These are phyloP conservation scores for Diplodia mutila DNA, from an alignment of 2,329 filamentous ascomycete genomes.

Conservation along the genomic window DNA sequence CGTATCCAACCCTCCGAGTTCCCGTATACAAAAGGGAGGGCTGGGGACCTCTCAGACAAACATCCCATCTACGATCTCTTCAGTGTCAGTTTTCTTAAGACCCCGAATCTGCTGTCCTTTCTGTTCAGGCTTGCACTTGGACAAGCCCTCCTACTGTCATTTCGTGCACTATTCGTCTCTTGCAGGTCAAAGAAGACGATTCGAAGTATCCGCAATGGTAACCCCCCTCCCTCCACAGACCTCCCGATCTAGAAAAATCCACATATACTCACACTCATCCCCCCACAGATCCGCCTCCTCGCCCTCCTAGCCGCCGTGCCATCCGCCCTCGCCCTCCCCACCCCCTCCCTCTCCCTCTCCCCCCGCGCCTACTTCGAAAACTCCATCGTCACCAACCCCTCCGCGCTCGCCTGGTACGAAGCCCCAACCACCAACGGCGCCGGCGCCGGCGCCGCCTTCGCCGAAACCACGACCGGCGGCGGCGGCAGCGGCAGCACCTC, in stretches of 20 bases:
- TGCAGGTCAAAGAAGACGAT: neutral
- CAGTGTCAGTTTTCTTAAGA: neutral
- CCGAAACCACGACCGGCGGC: neutral
- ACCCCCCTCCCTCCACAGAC: too few relatives aligned
- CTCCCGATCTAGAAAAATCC: too few relatives aligned
- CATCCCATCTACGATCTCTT: neutral
- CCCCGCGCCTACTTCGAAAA: neutral
- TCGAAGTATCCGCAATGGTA: neutral
- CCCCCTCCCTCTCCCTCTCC: neutral
- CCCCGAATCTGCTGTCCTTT: neutral
- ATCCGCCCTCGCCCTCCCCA: neutral
- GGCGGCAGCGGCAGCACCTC: neutral
- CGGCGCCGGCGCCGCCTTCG: neutral
- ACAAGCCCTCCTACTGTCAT: neutral
- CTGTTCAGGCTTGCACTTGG: neutral
- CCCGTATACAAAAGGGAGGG: neutral
- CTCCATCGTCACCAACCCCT: neutral
- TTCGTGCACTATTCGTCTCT: neutral
- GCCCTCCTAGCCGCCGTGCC: neutral
- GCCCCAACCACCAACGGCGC: neutral
- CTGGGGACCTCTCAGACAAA: neutral
- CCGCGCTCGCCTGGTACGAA: neutral
- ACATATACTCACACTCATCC: neutral
- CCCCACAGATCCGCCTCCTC: neutral
- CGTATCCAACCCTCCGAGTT: neutral